Evolutionary conservation across 345 rosid genomes (phyloP), one percentile per base, ranked within the genome.

Genomic region (Citrus maxima): DNA sequence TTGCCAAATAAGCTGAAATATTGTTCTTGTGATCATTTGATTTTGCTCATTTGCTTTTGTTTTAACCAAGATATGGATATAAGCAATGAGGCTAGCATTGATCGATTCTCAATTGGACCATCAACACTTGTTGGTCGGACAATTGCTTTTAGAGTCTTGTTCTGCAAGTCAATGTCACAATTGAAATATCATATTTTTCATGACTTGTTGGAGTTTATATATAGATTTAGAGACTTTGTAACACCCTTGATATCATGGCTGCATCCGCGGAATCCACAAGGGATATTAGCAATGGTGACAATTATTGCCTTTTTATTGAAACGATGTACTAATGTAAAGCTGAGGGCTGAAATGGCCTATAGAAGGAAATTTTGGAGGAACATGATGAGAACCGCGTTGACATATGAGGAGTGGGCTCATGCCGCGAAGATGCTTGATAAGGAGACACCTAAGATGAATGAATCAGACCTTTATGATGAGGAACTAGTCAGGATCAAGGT

Each of bases 281-380:
- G 99, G 81, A 96, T 96, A 87, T 81, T 94, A 69, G 98, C 95
- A 0, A 88, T 96, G 85, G 97, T 96, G 78, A 94, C 95, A 19
- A 80, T 93, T 32, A 90, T 93, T 78, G 99, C 99, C 4, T 90
- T 96, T 84, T 73, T 90, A 79, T 85, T 96, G 80, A 96, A 88
- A 85, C 91, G 98, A 1, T 94, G 82, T 83, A 87, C 98, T 0
- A 94, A 93, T 82, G 98, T 96, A 12, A 94, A 94, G 60, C 2
- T 58, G n/a, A 93, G 88, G 86, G 99, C 99, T 7, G 98, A 96
- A 70, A 90, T 93, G 98, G 99, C 95, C 3, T 96, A 96, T 69
- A 56, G 97, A 74, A 91, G 99, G 88, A 96, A 96, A 58, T 96
- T 96, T 80, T 96, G 99, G 99, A 93, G 98, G 92, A 94, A 94